Percentiles rank a stretch among this genome's conserved stretches.
These are phyloP conservation scores for Cadophora gregata DNA, from an alignment of 2,329 filamentous ascomycete species.

Conservation along the genomic window DNA sequence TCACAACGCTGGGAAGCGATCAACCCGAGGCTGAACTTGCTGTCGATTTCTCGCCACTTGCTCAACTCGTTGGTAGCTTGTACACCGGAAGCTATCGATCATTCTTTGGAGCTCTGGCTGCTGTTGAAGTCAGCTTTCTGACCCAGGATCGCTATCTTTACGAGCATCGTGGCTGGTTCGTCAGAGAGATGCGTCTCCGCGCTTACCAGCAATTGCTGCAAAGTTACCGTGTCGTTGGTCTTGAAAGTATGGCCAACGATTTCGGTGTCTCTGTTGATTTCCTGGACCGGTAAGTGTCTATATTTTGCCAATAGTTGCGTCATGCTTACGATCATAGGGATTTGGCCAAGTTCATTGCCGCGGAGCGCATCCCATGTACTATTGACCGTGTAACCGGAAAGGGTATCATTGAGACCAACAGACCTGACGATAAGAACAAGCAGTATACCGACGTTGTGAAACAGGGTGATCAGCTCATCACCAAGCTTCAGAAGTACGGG, in stretches of 20 bases:
- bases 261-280: slow-evolving; percentile 98
- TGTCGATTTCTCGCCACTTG: slow-evolving; percentile 87
- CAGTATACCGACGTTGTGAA: slow-evolving; percentile 98
- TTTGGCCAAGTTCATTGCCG: slow-evolving; percentile 95
- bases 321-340: slow-evolving; percentile 62
- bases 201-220: slow-evolving; percentile 97
- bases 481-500: slow-evolving; percentile 98
- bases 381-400: slow-evolving; percentile 97
- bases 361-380: slow-evolving; percentile 91
- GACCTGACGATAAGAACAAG: slow-evolving; percentile 99
- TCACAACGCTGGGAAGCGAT: slow-evolving; percentile 79
- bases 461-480: slow-evolving; percentile 97
- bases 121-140: slow-evolving; percentile 92
- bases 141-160: slow-evolving; percentile 93
- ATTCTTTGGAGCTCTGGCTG: slow-evolving; percentile 89
- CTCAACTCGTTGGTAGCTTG: slow-evolving; percentile 86
- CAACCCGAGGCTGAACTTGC: slow-evolving; percentile 80
- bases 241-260: slow-evolving; percentile 95
- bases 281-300: slow-evolving; percentile 77
- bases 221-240: slow-evolving; percentile 95
- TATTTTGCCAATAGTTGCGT: not conserved
- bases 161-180: slow-evolving; percentile 97
- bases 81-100: slow-evolving; percentile 94
- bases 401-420: slow-evolving; percentile 96
- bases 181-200: slow-evolving; percentile 95